phyloP scores from a whole-genome alignment of 768 basidiomycete genomes.

The Pulveroboletus sp. region DNA sequence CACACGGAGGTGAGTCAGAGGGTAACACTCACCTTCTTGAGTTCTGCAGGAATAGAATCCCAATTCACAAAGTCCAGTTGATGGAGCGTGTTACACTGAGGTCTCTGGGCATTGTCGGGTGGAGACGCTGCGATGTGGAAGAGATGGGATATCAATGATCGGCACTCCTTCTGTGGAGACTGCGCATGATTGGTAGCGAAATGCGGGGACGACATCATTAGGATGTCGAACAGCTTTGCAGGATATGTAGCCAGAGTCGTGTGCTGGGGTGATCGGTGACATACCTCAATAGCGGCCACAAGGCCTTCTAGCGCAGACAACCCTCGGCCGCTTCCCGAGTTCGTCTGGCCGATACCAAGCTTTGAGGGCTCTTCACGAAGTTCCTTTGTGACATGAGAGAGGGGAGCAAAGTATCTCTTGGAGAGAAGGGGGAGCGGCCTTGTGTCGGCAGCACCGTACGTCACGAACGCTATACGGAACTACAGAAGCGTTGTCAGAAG shows the following conservation, averaged over 20 bases:
- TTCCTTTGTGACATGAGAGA: constrained; percentile 37
- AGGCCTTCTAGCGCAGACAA: constrained; percentile 70
- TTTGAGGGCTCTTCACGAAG: constrained; percentile 43
- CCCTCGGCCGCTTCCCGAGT: constrained; percentile 43
- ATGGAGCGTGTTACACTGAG: constrained; percentile 48
- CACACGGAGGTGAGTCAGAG: background rate
- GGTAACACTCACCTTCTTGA: constrained; percentile 48
- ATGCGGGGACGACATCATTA: constrained; percentile 20
- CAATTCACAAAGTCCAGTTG: constrained; percentile 50
- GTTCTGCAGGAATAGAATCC: constrained; percentile 55
- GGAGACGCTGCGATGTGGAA: constrained; percentile 57
- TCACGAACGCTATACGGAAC: constrained; percentile 50
- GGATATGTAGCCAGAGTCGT: constrained; percentile 19
- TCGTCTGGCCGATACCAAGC: constrained; percentile 55
- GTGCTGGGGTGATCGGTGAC: constrained; percentile 1
- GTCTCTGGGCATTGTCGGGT: constrained; percentile 51
- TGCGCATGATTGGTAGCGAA: constrained; percentile 9
- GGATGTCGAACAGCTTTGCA: constrained; percentile 39
- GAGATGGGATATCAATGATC: constrained; percentile 40
- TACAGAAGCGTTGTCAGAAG: constrained; percentile 14
- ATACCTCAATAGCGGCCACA: constrained; percentile 65
- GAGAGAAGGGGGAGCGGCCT: constrained; percentile 50
- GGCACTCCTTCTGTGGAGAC: constrained; percentile 25
- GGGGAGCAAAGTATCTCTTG: constrained; percentile 53
- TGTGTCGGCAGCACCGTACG: constrained; percentile 58